These are phyloP conservation scores for Acacia acuminata DNA, from an alignment of 306 rosid species.

Conservation along the genomic window DNA sequence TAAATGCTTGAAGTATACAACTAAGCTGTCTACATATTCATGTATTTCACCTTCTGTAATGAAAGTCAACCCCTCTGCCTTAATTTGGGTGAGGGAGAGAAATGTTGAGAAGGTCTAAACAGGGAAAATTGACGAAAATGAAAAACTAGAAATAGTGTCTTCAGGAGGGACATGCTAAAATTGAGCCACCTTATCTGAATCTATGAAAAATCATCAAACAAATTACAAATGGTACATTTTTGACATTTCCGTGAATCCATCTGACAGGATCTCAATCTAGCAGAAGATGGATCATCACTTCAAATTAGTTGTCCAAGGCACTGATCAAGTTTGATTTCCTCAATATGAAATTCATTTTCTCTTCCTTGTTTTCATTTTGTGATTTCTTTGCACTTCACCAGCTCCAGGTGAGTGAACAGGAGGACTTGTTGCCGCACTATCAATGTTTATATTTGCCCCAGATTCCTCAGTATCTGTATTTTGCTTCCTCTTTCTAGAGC, in stretches of 20 bases:
- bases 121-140: not conserved
- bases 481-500: conserved; percentile 61
- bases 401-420: conserved; percentile 34
- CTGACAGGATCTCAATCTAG: conserved; percentile 34
- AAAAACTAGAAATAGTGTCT: conserved; percentile 18
- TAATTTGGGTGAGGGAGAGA: not conserved
- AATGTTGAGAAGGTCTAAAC: conserved; percentile 24
- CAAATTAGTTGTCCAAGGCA: conserved; percentile 25
- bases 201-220: conserved; percentile 4
- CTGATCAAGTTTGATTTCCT: conserved; percentile 29
- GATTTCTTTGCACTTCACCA: conserved; percentile 35
- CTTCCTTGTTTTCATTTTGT: conserved; percentile 48
- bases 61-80: conserved; percentile 7
- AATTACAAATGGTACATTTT: conserved; percentile 28
- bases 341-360: conserved; percentile 46
- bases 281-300: conserved; percentile 27
- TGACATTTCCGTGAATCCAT: conserved; percentile 26
- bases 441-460: conserved; percentile 25
- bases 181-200: conserved; percentile 35
- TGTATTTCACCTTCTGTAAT: not conserved
- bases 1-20: conserved; percentile 22
- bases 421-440: conserved; percentile 25
- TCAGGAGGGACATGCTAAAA: conserved; percentile 22
- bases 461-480: conserved; percentile 48
- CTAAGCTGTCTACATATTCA: conserved; percentile 12